Percentiles rank a stretch among this genome's conserved stretches.
Evolutionary conservation across 805 yeast genomes (phyloP).

Genomic region (Candida boleticola): DNA sequence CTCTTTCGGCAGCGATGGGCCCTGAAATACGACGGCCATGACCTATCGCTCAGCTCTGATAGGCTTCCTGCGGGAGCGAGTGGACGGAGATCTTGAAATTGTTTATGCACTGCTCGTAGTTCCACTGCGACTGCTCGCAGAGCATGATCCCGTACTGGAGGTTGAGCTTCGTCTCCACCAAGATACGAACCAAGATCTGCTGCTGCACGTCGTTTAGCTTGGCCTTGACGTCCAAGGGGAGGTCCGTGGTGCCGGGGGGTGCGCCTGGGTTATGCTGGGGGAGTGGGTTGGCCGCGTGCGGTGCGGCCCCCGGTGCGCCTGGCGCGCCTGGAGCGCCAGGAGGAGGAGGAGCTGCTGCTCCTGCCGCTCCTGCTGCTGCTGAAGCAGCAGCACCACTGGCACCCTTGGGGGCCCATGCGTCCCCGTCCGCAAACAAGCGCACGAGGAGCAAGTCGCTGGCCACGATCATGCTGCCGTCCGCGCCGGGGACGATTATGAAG

Average conservation of each 20-base stretch:
- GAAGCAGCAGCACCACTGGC: constrained; percentile 4
- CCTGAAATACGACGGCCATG: no score
- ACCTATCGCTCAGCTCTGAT: constrained; percentile 6
- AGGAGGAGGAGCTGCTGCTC: constrained; percentile 9
- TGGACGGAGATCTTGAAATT: constrained; percentile 70
- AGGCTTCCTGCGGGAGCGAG: constrained; percentile 45
- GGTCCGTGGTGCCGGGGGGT: constrained; percentile 32
- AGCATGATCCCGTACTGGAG: constrained; percentile 80
- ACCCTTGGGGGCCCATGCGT: constrained; percentile 49
- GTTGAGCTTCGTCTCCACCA: constrained; percentile 70
- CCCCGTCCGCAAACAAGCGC: constrained; percentile 54
- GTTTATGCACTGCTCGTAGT: constrained; percentile 62
- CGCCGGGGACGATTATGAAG: constrained; percentile 71
- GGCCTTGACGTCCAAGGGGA: constrained; percentile 55
- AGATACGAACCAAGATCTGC: constrained; percentile 60
- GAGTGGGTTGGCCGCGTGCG: constrained; percentile 7
- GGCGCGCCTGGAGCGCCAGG: constrained; percentile 14
- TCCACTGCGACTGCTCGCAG: constrained; percentile 86
- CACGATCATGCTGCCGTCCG: constrained; percentile 68
- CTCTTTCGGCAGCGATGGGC: no score
- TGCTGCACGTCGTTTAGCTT: constrained; percentile 56
- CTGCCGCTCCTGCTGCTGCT: constrained; percentile 8
- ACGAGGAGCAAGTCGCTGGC: constrained; percentile 81
- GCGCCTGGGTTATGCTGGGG: constrained; percentile 14
- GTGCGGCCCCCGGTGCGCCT: constrained; percentile 8